These are phyloP conservation scores for Musa itinerans DNA, from an alignment of 176 grass and related monocot species.

Conservation along the genomic window DNA sequence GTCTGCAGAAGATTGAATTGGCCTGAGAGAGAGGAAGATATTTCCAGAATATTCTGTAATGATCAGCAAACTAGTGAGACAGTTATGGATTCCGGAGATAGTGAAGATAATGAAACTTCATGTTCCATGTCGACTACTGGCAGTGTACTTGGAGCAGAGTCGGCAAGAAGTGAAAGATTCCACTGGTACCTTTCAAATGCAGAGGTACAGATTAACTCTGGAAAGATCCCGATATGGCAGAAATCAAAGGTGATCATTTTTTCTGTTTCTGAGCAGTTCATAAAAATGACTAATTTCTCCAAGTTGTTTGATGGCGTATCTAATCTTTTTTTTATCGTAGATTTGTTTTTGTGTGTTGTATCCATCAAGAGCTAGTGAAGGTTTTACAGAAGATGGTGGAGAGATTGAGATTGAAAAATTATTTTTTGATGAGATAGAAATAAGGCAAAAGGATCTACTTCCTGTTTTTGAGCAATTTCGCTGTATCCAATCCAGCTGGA, in stretches of 20 bases:
- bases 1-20: conserved; percentile 95
- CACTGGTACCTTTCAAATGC: conserved; percentile 97
- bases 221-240: conserved; percentile 91
- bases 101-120: conserved; percentile 51
- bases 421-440: conserved; percentile 64
- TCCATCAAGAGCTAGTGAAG: conserved; percentile 33
- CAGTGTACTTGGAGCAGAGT: conserved; percentile 42
- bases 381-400: conserved; percentile 36
- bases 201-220: conserved; percentile 76
- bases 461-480: conserved; percentile 94
- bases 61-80: conserved; percentile 42
- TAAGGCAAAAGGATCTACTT: conserved; percentile 69
- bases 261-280: conserved; percentile 21
- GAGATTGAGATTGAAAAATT: conserved; percentile 92
- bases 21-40: conserved; percentile 80
- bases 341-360: conserved; percentile 83
- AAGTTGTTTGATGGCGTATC: conserved; percentile 13
- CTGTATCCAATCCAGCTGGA: conserved; percentile 47
- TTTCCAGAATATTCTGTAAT: conserved; percentile 43
- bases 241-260: conserved; percentile 70
- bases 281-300: conserved; percentile 14
- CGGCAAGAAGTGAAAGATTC: conserved; percentile 42
- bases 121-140: conserved; percentile 39
- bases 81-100: conserved; percentile 48
- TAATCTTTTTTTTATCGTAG: conserved; percentile 37